Evolutionary conservation across 1,284 basidiomycete species (phyloP).

Genomic region (Wallemia mellicola): DNA sequence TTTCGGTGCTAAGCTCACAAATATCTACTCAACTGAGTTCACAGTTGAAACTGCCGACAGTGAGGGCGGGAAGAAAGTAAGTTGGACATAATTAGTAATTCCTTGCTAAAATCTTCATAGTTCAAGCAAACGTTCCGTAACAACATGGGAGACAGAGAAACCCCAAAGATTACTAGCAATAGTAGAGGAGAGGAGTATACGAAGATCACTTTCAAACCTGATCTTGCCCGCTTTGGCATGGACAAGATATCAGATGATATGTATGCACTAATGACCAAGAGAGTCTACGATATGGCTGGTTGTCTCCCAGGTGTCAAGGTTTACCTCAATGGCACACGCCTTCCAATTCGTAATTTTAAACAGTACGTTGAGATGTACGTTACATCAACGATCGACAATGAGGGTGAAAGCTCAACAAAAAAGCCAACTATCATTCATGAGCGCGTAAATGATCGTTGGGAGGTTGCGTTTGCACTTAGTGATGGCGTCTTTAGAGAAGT

Average conservation of each 20-base stretch:
- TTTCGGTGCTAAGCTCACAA: constrained; percentile 90
- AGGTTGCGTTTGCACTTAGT: constrained; percentile 80
- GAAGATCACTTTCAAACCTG: constrained; percentile 80
- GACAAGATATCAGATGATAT: constrained; percentile 70
- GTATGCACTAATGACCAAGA: constrained; percentile 61
- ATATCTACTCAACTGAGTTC: constrained; percentile 94
- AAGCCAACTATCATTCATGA: constrained; percentile 68
- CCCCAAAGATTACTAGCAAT: constrained; percentile 79
- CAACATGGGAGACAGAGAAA: constrained; percentile 69
- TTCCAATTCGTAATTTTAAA: constrained; percentile 90
- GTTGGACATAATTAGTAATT: background rate
- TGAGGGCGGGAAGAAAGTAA: constrained; percentile 37
- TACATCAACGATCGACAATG: constrained; percentile 33
- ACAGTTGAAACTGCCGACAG: constrained; percentile 91
- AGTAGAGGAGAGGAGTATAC: constrained; percentile 65
- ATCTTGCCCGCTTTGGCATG: constrained; percentile 80
- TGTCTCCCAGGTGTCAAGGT: constrained; percentile 84
- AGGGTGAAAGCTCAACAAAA: constrained; percentile 31
- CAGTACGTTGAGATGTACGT: constrained; percentile 91
- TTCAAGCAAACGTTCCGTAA: constrained; percentile 85
- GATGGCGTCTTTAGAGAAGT: constrained; percentile 75
- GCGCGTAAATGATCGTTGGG: constrained; percentile 54
- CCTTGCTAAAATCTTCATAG: constrained; percentile 4
- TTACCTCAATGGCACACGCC: constrained; percentile 60
- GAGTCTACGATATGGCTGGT: constrained; percentile 91